Conservation (phyloP, 805 yeast genomes). For the Torulaspora microellipsoides region DNA sequence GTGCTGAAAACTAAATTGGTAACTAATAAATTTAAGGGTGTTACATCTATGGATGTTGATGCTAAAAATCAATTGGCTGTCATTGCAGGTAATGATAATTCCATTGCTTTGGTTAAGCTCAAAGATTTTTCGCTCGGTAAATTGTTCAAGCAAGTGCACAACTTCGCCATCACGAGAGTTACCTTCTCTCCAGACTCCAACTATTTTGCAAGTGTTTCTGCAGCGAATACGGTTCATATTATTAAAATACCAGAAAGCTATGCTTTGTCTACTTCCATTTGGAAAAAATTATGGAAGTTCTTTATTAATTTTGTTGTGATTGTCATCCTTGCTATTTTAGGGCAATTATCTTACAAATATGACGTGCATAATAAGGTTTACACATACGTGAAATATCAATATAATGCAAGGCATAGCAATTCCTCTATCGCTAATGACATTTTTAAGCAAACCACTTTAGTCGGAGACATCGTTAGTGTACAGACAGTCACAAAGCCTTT, state of each 20-base stretch:
- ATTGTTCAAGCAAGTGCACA: slow-evolving; percentile 58
- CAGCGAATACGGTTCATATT: slow-evolving; percentile 67
- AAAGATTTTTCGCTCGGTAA: slow-evolving; percentile 49
- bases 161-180: slow-evolving; percentile 72
- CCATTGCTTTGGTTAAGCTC: slow-evolving; percentile 53
- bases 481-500: slow-evolving; percentile 11
- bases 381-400: slow-evolving; percentile 17
- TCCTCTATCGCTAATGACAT: slow-evolving; percentile 14
- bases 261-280: slow-evolving; percentile 32
- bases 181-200: slow-evolving; percentile 65
- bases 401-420: slow-evolving; percentile 15
- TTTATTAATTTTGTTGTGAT: slow-evolving; percentile 26
- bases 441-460: slow-evolving; percentile 19
- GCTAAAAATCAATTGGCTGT: slow-evolving; percentile 36
- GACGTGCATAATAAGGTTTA: slow-evolving; percentile 23
- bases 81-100: slow-evolving; percentile 52
- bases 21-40: slow-evolving; percentile 44
- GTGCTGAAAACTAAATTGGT: slow-evolving; percentile 23
- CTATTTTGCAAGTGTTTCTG: slow-evolving; percentile 67
- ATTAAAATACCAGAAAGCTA: slow-evolving; percentile 52
- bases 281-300: slow-evolving; percentile 21
- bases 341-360: slow-evolving; percentile 25
- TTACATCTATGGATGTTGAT: slow-evolving; percentile 48
- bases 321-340: slow-evolving; percentile 22
- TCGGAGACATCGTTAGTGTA: slow-evolving; percentile 19